phyloP scores from a whole-genome alignment of 2,329 filamentous ascomycete genomes.

The Fusarium torreyae region DNA sequence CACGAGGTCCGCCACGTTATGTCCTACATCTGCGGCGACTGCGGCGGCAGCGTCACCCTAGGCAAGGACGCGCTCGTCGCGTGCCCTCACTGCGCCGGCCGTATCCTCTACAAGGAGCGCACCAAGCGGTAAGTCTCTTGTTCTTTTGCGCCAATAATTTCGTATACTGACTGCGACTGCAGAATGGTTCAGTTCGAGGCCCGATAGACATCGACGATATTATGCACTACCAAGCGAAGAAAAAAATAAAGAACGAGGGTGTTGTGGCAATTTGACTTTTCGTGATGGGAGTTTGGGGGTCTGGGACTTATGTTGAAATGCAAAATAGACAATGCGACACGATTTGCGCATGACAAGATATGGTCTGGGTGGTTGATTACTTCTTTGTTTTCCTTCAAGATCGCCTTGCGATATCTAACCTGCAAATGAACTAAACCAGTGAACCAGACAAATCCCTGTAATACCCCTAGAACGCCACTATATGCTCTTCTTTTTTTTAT shows the following conservation, averaged over 20 bases:
- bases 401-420: slow-evolving; percentile 46
- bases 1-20: slow-evolving; percentile 58
- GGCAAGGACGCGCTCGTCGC: slow-evolving; percentile 66
- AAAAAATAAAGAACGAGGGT: slow-evolving; percentile 24
- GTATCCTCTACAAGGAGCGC: slow-evolving; percentile 96
- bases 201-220: slow-evolving; percentile 64
- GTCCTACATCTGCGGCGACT: slow-evolving; percentile 62
- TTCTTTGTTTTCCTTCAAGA: slow-evolving; percentile 37
- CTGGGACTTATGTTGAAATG: slow-evolving; percentile 38
- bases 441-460: slow-evolving; percentile 31
- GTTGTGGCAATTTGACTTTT: slow-evolving; percentile 42
- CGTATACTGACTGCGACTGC: slow-evolving; percentile 21
- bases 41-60: slow-evolving; percentile 59
- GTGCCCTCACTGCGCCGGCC: slow-evolving; percentile 81
- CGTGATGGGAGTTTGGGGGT: slow-evolving; percentile 47
- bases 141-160: fast-evolving
- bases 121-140: slow-evolving; percentile 85
- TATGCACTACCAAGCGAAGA: slow-evolving; percentile 24
- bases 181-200: slow-evolving; percentile 99
- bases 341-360: slow-evolving; percentile 27
- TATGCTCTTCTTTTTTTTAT: slow-evolving; percentile 35
- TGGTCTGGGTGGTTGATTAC: slow-evolving; percentile 25
- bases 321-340: slow-evolving; percentile 38
- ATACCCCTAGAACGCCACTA: slow-evolving; percentile 45
- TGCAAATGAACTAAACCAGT: slow-evolving; percentile 31